Base-by-base conservation (phyloP, 768 basidiomycete genomes). In the Roridomyces roridus region DNA sequence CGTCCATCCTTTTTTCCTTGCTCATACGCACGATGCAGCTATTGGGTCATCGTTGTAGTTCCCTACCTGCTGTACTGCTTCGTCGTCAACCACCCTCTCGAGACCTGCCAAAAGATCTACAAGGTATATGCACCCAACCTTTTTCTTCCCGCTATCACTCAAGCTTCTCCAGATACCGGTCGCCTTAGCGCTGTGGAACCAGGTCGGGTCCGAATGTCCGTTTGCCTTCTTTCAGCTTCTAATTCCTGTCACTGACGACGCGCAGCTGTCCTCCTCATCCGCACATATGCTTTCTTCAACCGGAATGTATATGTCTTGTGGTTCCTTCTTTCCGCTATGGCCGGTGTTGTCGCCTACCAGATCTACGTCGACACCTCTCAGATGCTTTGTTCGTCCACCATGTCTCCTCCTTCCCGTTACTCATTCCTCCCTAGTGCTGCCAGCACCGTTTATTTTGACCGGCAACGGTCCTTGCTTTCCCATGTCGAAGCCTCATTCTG, bases 231-330 rank as follows among this genome's bases (percentile, higher is more conserved):
- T 11, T 31, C 39, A 54, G 28, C 28, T 5, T 34, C 66, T 55
- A 42, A 28, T 58, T 34, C 26, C 28, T 1, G 10, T 51, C 43
- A 41, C 57, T 59, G 45, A 60, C 62, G 61, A 60, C 65, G 63
- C 53, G 6, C 62, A 90, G 88, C 85, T 59, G 88, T 92, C 49
- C 82, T 92, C 46, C 81, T 92, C 62, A 92, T 92, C 57, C 85
- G 91, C 59, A 92, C 91, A 39, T 92, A 91, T 65, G 91, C 91
- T 4, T 92, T 92, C 74, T 92, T 92, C 79, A 91, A 90, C 65
- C 83, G 88, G 60, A 92, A 91, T 64, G 68, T 78, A 50, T 88
- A 85, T 67, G 72, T 92, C 47, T 79, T 92, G 37, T 76, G 78
- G 62, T 81, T 82, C 56, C 83, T 92, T 59, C 70, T 91, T 53